These are phyloP conservation scores for Cyclocybe cylindracea DNA, from an alignment of 768 basidiomycete species.

Conservation along the genomic window DNA sequence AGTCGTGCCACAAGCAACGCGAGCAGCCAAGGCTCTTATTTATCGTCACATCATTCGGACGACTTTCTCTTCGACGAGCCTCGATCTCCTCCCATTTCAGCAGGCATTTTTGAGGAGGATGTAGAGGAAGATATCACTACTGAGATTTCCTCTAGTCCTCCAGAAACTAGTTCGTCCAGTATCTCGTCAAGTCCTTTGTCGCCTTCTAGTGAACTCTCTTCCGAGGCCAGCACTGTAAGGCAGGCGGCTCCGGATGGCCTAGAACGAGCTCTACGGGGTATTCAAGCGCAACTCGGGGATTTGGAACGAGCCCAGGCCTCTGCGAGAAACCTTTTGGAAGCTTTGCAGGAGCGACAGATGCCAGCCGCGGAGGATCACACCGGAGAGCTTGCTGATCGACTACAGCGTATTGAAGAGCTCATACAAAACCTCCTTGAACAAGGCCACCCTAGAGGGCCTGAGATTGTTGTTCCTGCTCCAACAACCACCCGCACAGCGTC, in stretches of 20 bases:
- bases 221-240: constrained; percentile 32
- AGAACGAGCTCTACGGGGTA: constrained; percentile 49
- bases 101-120: background rate
- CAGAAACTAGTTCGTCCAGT: constrained; percentile 13
- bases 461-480: constrained; percentile 18
- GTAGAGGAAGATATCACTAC: constrained; percentile 14
- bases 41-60: constrained; percentile 74
- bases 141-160: constrained; percentile 17
- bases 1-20: constrained; percentile 41
- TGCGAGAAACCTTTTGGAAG: constrained; percentile 62
- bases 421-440: constrained; percentile 40
- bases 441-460: constrained; percentile 26
- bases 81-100: background rate
- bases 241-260: constrained; percentile 35
- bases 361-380: constrained; percentile 38
- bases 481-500: constrained; percentile 25
- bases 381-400: constrained; percentile 37
- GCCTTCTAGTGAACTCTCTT: constrained; percentile 1
- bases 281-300: constrained; percentile 59
- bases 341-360: constrained; percentile 52
- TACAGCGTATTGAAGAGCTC: constrained; percentile 48
- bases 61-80: constrained; percentile 48
- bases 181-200: constrained; percentile 16
- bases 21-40: constrained; percentile 41
- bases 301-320: constrained; percentile 64